Conservation (phyloP, 2,329 filamentous ascomycete species). For the Aspergillus neoniger region DNA sequence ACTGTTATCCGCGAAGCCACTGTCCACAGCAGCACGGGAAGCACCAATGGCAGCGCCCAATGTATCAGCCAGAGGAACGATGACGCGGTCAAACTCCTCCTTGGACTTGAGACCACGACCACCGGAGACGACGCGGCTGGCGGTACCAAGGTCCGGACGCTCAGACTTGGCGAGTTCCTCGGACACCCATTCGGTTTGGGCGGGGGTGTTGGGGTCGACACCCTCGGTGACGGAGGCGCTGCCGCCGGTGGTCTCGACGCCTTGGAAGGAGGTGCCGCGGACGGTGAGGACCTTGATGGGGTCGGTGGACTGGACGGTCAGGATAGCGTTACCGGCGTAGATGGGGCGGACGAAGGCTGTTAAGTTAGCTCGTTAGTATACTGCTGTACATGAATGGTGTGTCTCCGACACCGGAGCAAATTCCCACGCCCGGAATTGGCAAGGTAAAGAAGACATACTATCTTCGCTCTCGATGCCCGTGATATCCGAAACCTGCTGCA, state of each 20-base stretch:
- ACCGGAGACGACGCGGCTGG: conserved; percentile 84
- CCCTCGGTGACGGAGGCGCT: conserved; percentile 78
- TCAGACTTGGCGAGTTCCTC: conserved; percentile 93
- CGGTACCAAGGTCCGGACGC: conserved; percentile 89
- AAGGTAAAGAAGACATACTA: conserved; percentile 52
- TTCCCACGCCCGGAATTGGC: too few relatives aligned
- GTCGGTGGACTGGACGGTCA: conserved; percentile 90
- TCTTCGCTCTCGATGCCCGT: conserved; percentile 83
- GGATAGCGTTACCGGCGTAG: conserved; percentile 95
- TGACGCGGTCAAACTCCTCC: conserved; percentile 92
- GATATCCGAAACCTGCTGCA: conserved; percentile 92
- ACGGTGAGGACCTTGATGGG: conserved; percentile 86
- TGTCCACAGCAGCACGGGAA: conserved; percentile 92
- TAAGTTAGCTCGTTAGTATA: background rate
- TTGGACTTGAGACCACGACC: conserved; percentile 96
- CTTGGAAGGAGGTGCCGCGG: conserved; percentile 86
- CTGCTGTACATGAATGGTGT: background rate
- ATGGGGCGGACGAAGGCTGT: conserved; percentile 87
- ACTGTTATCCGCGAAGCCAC: conserved; percentile 97
- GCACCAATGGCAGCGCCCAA: conserved; percentile 95
- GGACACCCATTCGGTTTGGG: conserved; percentile 82
- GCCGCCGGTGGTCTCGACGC: conserved; percentile 69
- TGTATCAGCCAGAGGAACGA: conserved; percentile 87
- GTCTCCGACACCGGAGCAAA: conserved; percentile 6
- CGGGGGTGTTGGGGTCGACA: conserved; percentile 75